Percentiles rank a stretch among this genome's conserved stretches.
These are phyloP conservation scores for Thielaviopsis ethacetica DNA, from an alignment of 2,329 filamentous ascomycete species.

Conservation along the genomic window DNA sequence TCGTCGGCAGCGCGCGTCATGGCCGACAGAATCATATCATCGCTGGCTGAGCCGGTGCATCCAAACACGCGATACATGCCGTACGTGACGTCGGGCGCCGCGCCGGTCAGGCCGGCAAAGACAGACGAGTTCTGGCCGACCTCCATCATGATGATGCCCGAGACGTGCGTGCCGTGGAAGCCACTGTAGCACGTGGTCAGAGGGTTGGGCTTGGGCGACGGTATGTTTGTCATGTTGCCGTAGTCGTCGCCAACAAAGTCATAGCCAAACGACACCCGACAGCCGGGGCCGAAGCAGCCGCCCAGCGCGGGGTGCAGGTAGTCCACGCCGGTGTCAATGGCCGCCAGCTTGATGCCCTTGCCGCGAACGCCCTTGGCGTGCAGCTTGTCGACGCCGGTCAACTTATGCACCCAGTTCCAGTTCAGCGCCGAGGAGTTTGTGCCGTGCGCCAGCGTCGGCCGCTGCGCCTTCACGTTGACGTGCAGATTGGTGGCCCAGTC, in stretches of 20 bases:
- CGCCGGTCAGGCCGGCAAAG: constrained; percentile 13
- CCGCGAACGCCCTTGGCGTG: constrained; percentile 22
- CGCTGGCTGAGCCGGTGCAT: constrained; percentile 9
- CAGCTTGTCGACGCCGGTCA: constrained; percentile 24
- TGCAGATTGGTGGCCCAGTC: background rate
- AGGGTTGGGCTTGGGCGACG: constrained; percentile 20
- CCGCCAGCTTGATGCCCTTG: constrained; percentile 22
- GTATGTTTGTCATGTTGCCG: constrained; percentile 18
- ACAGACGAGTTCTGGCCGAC: constrained; percentile 3
- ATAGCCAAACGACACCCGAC: constrained; percentile 39
- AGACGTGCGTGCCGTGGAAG: constrained; percentile 23
- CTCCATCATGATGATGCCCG: constrained; percentile 16
- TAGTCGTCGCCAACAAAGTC: constrained; percentile 42
- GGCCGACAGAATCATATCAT: constrained; percentile 16
- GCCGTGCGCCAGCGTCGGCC: background rate
- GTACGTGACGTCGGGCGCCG: constrained; percentile 15
- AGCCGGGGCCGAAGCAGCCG: constrained; percentile 44
- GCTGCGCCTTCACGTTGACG: background rate
- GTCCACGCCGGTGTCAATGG: constrained; percentile 32
- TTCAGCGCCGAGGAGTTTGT: background rate
- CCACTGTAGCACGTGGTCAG: constrained; percentile 9
- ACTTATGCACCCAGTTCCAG: constrained; percentile 16
- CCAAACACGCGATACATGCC: constrained; percentile 14
- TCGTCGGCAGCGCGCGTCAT: constrained; percentile 16
- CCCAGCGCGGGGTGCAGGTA: constrained; percentile 47